Evolutionary conservation across 2,329 filamentous ascomycete species (phyloP).

Genomic region (Penicillium sp.): DNA sequence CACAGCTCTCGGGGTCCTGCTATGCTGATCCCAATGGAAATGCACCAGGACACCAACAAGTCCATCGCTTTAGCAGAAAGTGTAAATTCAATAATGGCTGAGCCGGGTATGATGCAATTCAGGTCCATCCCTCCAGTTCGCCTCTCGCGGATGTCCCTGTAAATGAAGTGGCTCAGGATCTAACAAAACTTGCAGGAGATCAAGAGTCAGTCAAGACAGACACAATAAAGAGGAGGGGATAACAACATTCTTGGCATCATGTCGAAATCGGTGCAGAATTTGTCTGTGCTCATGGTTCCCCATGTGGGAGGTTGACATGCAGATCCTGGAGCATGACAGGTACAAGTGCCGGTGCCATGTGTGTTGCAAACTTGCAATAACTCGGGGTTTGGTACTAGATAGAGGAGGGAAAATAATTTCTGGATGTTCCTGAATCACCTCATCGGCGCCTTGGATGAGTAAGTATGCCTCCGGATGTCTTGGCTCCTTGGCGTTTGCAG

Average conservation of each 20-base stretch:
- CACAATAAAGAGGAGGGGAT: conserved; percentile 7
- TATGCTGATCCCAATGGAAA: conserved; percentile 6
- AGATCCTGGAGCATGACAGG: conserved; percentile 16
- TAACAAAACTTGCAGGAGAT: background rate
- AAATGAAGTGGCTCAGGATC: background rate
- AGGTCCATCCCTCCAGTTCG: background rate
- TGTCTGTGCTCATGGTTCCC: background rate
- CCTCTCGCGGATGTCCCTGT: background rate
- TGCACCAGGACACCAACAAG: background rate
- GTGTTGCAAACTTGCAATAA: background rate
- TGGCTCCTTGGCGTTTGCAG: conserved; percentile 13
- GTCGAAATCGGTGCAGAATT: conserved; percentile 18
- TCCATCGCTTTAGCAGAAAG: background rate
- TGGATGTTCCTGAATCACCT: conserved; percentile 15
- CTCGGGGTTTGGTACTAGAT: background rate
- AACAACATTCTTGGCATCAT: conserved; percentile 28
- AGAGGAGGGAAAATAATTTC: background rate
- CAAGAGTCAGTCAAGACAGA: too few relatives aligned
- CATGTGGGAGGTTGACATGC: conserved; percentile 11
- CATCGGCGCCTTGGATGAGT: conserved; percentile 10
- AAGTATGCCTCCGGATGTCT: background rate
- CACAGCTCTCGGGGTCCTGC: background rate
- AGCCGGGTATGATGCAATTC: conserved; percentile 8
- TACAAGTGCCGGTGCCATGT: background rate
- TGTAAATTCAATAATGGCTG: conserved; percentile 1